Conservation (phyloP, 2,329 filamentous ascomycete genomes). For the Ceratocystis destructans region DNA sequence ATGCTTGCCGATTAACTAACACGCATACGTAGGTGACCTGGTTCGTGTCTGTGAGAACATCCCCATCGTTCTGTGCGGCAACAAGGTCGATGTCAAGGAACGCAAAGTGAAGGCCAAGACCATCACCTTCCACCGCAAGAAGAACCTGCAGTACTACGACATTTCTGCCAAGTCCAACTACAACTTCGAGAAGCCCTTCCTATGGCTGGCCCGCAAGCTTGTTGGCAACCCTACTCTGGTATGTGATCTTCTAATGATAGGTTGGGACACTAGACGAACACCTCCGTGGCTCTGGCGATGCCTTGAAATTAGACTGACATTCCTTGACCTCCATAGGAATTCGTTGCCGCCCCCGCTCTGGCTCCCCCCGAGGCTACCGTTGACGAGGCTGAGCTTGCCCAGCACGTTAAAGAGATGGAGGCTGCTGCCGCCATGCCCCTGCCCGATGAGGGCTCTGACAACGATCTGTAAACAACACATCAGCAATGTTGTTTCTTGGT, state of each 20-base stretch:
- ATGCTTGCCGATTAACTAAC: not conserved
- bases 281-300: not conserved
- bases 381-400: slow-evolving; percentile 64
- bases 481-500: slow-evolving; percentile 15
- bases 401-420: slow-evolving; percentile 83
- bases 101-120: slow-evolving; percentile 99
- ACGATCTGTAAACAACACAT: slow-evolving; percentile 40
- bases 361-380: slow-evolving; percentile 86
- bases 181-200: slow-evolving; percentile 99
- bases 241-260: slow-evolving; percentile 28
- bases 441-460: slow-evolving; percentile 83
- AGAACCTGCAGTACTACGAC: slow-evolving; percentile 99
- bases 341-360: slow-evolving; percentile 87
- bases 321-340: slow-evolving; percentile 48
- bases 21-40: slow-evolving; percentile 57
- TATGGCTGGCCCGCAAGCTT: slow-evolving; percentile 97
- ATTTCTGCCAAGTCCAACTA: slow-evolving; percentile 99
- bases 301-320: not conserved
- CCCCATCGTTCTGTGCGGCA: slow-evolving; percentile 92
- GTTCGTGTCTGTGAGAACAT: slow-evolving; percentile 99
- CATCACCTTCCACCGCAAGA: slow-evolving; percentile 99
- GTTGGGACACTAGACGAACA: not conserved
- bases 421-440: slow-evolving; percentile 70
- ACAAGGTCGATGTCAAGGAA: slow-evolving; percentile 99
- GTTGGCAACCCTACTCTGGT: slow-evolving; percentile 83